These are phyloP conservation scores for Pleurozium schreberi DNA, from an alignment of 225 moss, liverwort and hornwort genomes.

Conservation along the genomic window DNA sequence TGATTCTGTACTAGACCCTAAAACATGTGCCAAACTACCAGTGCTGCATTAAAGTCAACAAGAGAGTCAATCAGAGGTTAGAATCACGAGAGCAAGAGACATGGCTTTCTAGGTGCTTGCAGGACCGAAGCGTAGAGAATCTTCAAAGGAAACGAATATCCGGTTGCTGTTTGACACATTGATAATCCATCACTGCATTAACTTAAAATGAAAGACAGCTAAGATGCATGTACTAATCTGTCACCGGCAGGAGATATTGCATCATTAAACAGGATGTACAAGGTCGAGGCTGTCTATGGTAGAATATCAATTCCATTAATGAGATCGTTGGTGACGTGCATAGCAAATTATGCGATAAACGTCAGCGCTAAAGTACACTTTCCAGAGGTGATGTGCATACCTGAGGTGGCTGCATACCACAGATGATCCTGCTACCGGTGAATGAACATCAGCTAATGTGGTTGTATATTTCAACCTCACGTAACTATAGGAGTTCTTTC, in stretches of 20 bases:
- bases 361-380: constrained; percentile 14
- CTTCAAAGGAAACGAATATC: background rate
- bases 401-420: constrained; percentile 1
- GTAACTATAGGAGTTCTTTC: constrained; percentile 18
- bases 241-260: background rate
- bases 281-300: background rate
- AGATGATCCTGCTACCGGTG: constrained; percentile 3
- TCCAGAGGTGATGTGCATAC: constrained; percentile 6
- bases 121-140: background rate
- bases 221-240: background rate
- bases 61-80: background rate
- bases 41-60: background rate
- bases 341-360: background rate
- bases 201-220: background rate
- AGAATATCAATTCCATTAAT: background rate
- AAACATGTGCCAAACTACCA: background rate
- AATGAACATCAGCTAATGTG: constrained; percentile 15
- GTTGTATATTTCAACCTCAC: constrained; percentile 7
- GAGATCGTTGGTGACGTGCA: constrained; percentile 4
- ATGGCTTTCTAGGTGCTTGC: background rate
- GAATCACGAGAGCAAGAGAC: background rate
- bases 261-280: background rate
- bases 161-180: background rate
- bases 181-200: background rate
- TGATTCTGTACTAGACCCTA: background rate